A percentile compares a stretch with the other conserved stretches of the same genome.
Conservation (phyloP, 345 rosid genomes). For the Populus euphratica region DNA sequence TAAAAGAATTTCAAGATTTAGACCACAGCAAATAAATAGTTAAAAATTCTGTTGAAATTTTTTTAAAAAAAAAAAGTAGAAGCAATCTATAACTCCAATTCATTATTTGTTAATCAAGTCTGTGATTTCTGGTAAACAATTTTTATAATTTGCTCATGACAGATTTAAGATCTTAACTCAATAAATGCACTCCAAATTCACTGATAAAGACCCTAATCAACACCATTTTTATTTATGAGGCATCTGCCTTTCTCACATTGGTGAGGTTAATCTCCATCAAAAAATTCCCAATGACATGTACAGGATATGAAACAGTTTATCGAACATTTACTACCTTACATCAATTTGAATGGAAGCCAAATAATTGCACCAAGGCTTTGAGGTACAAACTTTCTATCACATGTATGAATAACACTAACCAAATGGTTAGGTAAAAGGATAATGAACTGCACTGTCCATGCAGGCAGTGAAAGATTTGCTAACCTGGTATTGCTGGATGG, state of each 20-base stretch:
- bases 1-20: slow-evolving; percentile 23
- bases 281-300: not conserved
- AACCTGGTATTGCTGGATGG: slow-evolving; percentile 90
- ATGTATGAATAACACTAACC: not conserved
- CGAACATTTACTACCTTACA: not conserved
- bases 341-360: not conserved
- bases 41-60: not conserved
- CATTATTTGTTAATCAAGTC: not conserved
- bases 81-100: not conserved
- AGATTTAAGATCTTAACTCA: slow-evolving; percentile 1
- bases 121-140: not conserved
- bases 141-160: not conserved
- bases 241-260: not conserved
- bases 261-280: not conserved
- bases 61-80: not conserved
- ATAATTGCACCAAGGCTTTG: not conserved
- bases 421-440: not conserved
- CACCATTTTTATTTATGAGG: not conserved
- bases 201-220: not conserved
- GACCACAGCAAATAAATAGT: not conserved
- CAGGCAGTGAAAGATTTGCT: slow-evolving; percentile 21
- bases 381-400: too few relatives aligned
- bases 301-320: not conserved
- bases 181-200: not conserved
- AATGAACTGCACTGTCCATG: not conserved